Evolutionary conservation across 257 asterid genomes (phyloP).

Genomic region (Salvia splendens): DNA sequence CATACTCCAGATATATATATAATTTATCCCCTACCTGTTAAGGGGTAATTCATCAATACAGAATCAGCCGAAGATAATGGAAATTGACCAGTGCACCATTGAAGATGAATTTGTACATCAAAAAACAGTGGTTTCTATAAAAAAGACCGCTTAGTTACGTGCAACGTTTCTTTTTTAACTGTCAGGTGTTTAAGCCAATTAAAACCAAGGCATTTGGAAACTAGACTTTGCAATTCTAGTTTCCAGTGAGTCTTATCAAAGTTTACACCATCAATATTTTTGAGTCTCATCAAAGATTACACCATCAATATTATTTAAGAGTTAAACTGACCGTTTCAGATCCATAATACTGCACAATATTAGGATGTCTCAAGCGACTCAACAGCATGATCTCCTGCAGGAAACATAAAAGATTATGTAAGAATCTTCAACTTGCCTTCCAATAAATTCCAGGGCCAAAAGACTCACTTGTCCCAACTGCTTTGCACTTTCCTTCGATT

Average conservation of each 20-base stretch:
- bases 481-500: constrained; percentile 95
- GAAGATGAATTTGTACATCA: not conserved
- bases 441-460: constrained; percentile 21
- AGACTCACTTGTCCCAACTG: constrained; percentile 89
- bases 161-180: constrained; percentile 10
- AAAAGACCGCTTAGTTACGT: not conserved
- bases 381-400: constrained; percentile 83
- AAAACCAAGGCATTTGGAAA: constrained; percentile 24
- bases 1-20: constrained; percentile 89
- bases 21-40: constrained; percentile 82
- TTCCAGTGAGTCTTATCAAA: constrained; percentile 1
- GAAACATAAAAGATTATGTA: constrained; percentile 28
- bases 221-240: constrained; percentile 13
- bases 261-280: too few relatives aligned
- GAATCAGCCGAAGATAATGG: constrained; percentile 25
- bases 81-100: constrained; percentile 19
- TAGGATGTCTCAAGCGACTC: constrained; percentile 92
- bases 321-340: constrained; percentile 76
- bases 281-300: too few relatives aligned
- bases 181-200: constrained; percentile 27
- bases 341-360: constrained; percentile 94
- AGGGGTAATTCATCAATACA: constrained; percentile 29
- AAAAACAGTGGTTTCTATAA: constrained; percentile 12
- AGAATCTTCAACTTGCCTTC: constrained; percentile 28
- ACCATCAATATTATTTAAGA: not conserved